Percentiles rank a stretch among this genome's conserved stretches.
These are phyloP conservation scores for Trichosporon sp. DNA, from an alignment of 1,284 basidiomycete species.

Conservation along the genomic window DNA sequence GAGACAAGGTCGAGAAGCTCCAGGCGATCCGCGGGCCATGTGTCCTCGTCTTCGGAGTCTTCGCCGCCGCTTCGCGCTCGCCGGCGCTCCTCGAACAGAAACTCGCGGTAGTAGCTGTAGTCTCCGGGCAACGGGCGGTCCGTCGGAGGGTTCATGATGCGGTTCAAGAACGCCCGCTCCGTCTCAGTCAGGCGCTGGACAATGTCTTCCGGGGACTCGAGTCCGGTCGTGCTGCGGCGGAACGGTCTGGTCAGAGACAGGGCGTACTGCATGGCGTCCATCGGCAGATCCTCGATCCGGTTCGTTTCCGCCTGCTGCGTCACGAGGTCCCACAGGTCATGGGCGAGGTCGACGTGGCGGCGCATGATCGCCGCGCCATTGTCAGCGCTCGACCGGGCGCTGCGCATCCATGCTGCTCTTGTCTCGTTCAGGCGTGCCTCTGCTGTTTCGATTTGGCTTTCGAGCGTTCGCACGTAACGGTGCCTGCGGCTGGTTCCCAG, in stretches of 20 bases:
- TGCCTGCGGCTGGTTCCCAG: conserved; percentile 7
- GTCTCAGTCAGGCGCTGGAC: not conserved
- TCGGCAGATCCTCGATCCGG: not conserved
- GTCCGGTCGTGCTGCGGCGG: not conserved
- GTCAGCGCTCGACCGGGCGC: not conserved
- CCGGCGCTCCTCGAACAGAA: conserved; percentile 8
- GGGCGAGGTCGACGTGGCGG: conserved; percentile 12
- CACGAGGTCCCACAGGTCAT: conserved; percentile 11
- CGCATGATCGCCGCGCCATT: conserved; percentile 7
- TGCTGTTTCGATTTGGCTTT: conserved; percentile 8
- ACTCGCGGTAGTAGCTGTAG: conserved; percentile 16
- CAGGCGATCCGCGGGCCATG: conserved; percentile 4
- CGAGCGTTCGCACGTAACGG: conserved; percentile 3
- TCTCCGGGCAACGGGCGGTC: not conserved
- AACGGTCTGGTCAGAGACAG: not conserved
- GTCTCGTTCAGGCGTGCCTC: not conserved
- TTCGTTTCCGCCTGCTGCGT: conserved; percentile 1
- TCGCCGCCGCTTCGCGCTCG: not conserved
- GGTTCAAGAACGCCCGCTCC: conserved; percentile 6
- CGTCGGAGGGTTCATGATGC: not conserved
- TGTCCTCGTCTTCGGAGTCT: not conserved
- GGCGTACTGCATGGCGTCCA: not conserved
- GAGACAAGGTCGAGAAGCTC: conserved; percentile 12
- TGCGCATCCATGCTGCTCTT: not conserved
- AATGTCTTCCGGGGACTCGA: not conserved